Evolutionary conservation across 1,284 basidiomycete species (phyloP).

Genomic region (Austroboletus niveus): DNA sequence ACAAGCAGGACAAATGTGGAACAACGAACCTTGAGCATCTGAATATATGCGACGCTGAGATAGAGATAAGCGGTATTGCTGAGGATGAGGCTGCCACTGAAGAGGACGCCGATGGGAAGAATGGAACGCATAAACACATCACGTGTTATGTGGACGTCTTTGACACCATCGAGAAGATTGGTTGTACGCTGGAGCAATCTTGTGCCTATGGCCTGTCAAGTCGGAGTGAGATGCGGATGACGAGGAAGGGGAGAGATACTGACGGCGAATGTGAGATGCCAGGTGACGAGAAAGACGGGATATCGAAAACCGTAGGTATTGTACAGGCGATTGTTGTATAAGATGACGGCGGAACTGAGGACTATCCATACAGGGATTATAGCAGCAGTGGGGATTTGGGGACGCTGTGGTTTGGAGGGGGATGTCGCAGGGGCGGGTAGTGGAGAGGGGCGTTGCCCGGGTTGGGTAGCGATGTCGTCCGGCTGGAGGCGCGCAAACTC

Average conservation of each 20-base stretch:
- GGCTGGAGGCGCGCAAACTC: constrained; percentile 19
- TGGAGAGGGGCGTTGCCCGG: constrained; percentile 7
- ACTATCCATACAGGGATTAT: constrained; percentile 91
- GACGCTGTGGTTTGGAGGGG: constrained; percentile 20
- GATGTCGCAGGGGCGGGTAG: constrained; percentile 28
- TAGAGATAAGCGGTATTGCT: constrained; percentile 95
- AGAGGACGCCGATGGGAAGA: constrained; percentile 89
- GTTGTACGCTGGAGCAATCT: constrained; percentile 89
- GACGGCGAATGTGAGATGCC: constrained; percentile 82
- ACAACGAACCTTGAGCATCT: constrained; percentile 87
- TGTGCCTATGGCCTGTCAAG: constrained; percentile 76
- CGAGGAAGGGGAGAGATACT: constrained; percentile 28
- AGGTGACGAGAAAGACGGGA: constrained; percentile 88
- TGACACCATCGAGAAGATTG: constrained; percentile 82
- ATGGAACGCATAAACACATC: constrained; percentile 86
- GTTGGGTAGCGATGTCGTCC: constrained; percentile 11
- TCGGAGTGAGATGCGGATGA: not conserved
- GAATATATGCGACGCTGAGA: constrained; percentile 90
- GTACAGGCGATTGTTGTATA: constrained; percentile 96
- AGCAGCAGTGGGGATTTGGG: constrained; percentile 51
- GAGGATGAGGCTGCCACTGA: constrained; percentile 89
- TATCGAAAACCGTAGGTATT: constrained; percentile 79
- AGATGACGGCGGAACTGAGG: constrained; percentile 88
- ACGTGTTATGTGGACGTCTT: constrained; percentile 83
- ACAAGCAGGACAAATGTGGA: not conserved